Percentiles rank a stretch among this genome's conserved stretches.
phyloP scores from a whole-genome alignment of 805 yeast genomes.

The Wickerhamomyces hampshirensis region DNA sequence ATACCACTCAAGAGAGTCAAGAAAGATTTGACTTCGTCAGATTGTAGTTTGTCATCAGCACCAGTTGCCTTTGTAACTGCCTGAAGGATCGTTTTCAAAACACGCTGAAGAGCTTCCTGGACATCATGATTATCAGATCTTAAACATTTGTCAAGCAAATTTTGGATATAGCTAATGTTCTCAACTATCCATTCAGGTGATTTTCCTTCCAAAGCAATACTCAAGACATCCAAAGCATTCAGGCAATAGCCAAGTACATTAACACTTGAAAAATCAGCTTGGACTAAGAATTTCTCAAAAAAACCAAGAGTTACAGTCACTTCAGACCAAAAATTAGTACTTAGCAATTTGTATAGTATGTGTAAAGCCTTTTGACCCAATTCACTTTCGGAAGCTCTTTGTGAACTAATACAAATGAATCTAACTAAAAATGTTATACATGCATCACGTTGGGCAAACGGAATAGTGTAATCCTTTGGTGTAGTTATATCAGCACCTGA shows the following conservation, averaged over 20 bases:
- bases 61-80: conserved; percentile 51
- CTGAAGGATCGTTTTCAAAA: conserved; percentile 59
- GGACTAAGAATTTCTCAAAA: conserved; percentile 81
- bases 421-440: conserved; percentile 85
- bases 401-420: conserved; percentile 81
- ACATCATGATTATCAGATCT: conserved; percentile 81
- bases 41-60: conserved; percentile 47
- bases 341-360: conserved; percentile 67
- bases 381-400: conserved; percentile 78
- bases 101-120: conserved; percentile 78
- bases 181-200: conserved; percentile 72
- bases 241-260: conserved; percentile 73
- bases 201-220: conserved; percentile 78
- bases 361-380: conserved; percentile 76
- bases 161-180: conserved; percentile 64
- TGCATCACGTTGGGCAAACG: conserved; percentile 80
- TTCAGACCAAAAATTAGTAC: conserved; percentile 79
- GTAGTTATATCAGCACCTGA: conserved; percentile 37
- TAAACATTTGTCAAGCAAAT: conserved; percentile 73
- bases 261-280: conserved; percentile 67
- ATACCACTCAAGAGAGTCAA: conserved; percentile 56
- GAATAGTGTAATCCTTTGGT: conserved; percentile 51
- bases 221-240: conserved; percentile 87
- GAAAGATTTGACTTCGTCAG: conserved; percentile 61
- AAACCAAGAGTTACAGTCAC: conserved; percentile 81